Conservation (phyloP, 176 grass and related monocot species). For the Oropetium thomaeum region DNA sequence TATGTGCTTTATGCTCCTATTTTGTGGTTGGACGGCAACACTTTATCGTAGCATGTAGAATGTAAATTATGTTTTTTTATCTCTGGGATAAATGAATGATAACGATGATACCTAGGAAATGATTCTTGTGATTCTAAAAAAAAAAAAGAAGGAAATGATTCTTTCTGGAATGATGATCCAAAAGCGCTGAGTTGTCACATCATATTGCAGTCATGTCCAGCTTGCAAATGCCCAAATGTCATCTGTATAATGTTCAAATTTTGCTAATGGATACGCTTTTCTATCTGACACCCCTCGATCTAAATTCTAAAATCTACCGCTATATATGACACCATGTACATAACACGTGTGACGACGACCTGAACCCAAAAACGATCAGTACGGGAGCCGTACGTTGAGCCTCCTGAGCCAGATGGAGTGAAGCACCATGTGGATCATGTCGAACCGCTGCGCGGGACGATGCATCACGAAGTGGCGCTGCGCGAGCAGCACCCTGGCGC, state of each 20-base stretch:
- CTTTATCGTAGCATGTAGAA: background rate
- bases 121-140: too few species aligned
- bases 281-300: background rate
- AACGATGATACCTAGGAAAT: background rate
- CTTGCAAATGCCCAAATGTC: background rate
- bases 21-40: background rate
- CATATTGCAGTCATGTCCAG: background rate
- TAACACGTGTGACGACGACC: background rate
- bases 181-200: background rate
- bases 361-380: constrained; percentile 31
- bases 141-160: background rate
- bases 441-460: constrained; percentile 58
- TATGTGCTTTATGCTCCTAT: background rate
- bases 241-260: background rate
- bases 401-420: constrained; percentile 92
- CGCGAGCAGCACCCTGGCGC: constrained; percentile 52
- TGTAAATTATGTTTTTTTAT: background rate
- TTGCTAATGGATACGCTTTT: background rate
- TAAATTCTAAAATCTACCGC: background rate
- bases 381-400: constrained; percentile 66
- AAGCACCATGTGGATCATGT: constrained; percentile 80
- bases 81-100: background rate
- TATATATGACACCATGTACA: background rate
- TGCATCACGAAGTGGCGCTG: constrained; percentile 76
- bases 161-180: background rate